Conservation (phyloP, 768 basidiomycete species). For the Termitomyces sp. region DNA sequence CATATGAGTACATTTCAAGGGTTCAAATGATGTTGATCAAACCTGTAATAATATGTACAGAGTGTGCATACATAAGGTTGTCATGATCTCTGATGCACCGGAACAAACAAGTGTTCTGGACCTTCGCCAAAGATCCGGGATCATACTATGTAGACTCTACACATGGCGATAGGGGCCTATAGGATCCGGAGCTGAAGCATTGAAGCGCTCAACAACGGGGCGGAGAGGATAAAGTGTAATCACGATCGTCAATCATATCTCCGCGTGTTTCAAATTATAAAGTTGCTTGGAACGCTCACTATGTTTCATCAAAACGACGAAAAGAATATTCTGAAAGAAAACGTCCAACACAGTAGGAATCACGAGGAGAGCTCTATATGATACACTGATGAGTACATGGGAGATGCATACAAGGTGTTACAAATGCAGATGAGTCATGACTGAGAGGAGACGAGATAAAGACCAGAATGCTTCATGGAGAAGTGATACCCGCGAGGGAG, state of each 20-base stretch:
- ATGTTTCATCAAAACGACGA: not conserved
- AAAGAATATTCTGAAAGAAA: not conserved
- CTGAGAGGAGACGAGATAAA: not conserved
- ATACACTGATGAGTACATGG: slow-evolving; percentile 7
- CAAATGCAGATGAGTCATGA: slow-evolving; percentile 4
- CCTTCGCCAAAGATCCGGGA: not conserved
- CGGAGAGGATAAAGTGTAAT: too few species aligned
- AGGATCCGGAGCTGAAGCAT: not conserved
- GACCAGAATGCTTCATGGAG: slow-evolving; percentile 1
- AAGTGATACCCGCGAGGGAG: slow-evolving; percentile 30
- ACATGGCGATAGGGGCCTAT: too few species aligned
- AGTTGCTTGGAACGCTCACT: not conserved
- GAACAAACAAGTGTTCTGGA: not conserved
- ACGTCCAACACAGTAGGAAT: not conserved
- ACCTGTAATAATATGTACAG: too few species aligned
- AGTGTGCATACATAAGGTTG: not conserved
- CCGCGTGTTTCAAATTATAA: not conserved
- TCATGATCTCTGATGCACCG: not conserved
- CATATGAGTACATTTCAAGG: too few species aligned
- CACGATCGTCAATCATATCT: not conserved
- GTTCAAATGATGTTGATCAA: not conserved
- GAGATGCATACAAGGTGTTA: slow-evolving; percentile 1
- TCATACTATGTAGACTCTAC: not conserved
- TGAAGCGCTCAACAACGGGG: too few species aligned
- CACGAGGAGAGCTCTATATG: not conserved